Conservation (phyloP, 805 yeast genomes). For the Scheffersomyces ergatensis region DNA sequence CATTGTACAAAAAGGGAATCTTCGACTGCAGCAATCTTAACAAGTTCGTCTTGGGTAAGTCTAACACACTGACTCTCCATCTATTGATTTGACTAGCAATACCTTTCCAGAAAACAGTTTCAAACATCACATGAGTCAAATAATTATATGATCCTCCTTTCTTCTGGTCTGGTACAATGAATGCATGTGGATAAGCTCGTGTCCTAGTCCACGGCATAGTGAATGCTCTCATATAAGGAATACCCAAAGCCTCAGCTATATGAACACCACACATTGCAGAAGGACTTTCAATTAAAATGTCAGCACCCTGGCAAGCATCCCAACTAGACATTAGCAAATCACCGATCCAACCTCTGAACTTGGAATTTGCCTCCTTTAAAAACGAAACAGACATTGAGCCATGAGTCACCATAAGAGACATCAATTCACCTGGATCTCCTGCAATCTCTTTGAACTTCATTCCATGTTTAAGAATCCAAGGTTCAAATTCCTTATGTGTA, state of each 20-base stretch:
- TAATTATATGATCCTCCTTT: conserved; percentile 92
- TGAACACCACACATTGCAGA: conserved; percentile 95
- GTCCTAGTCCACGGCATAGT: conserved; percentile 99
- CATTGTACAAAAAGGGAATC: conserved; percentile 85
- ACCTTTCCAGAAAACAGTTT: conserved; percentile 91
- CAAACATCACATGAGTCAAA: conserved; percentile 89
- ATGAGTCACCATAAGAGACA: conserved; percentile 90
- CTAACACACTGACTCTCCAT: conserved; percentile 75
- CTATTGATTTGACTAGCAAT: conserved; percentile 80
- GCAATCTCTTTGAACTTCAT: conserved; percentile 74
- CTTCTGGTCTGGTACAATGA: conserved; percentile 89
- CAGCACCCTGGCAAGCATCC: conserved; percentile 83
- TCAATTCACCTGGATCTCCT: conserved; percentile 88
- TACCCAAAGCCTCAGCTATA: conserved; percentile 85
- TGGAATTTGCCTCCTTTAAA: conserved; percentile 75
- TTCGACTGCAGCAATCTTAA: conserved; percentile 70
- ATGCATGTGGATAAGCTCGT: conserved; percentile 94
- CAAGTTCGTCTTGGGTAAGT: conserved; percentile 66
- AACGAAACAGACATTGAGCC: conserved; percentile 84
- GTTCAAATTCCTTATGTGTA: conserved; percentile 78
- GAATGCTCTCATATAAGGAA: conserved; percentile 91
- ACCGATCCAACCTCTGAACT: conserved; percentile 79
- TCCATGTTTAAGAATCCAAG: conserved; percentile 68
- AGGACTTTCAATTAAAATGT: conserved; percentile 90
- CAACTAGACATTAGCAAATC: conserved; percentile 73